phyloP scores from a whole-genome alignment of 148 eudicot genomes.

The Persicaria maculosa region DNA sequence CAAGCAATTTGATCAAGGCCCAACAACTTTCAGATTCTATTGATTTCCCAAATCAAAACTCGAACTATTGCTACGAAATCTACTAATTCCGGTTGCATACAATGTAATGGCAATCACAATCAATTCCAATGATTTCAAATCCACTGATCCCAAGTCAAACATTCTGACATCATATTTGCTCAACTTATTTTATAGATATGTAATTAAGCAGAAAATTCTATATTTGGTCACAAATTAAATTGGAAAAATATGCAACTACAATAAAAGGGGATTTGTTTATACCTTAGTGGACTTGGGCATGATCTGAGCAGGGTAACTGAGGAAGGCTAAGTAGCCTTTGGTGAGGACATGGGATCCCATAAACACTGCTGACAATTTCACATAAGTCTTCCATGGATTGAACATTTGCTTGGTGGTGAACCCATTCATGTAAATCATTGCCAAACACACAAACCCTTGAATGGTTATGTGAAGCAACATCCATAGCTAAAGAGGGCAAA shows the following conservation, averaged over 20 bases:
- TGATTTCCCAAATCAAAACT: no score
- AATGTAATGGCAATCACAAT: no score
- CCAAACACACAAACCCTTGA: conserved; percentile 82
- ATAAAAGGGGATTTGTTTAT: neutral
- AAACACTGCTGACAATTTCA: conserved; percentile 77
- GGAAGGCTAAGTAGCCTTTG: conserved; percentile 91
- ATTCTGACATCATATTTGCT: no score
- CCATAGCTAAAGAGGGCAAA: conserved; percentile 69
- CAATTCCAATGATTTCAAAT: no score
- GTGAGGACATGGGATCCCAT: conserved; percentile 97
- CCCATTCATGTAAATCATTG: conserved; percentile 71
- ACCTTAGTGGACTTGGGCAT: conserved; percentile 99
- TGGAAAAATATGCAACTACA: neutral
- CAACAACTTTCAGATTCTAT: no score
- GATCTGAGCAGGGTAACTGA: conserved; percentile 91
- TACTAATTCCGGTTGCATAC: no score
- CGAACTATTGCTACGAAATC: no score
- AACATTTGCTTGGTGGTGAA: conserved; percentile 89
- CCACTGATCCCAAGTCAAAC: no score
- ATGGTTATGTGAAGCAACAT: conserved; percentile 96
- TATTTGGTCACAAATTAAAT: no score
- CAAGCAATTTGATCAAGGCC: no score
- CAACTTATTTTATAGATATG: no score
- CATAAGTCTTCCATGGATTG: conserved; percentile 91
- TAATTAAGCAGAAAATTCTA: no score